phyloP scores from a whole-genome alignment of 208 protist genomes.

The Crithidia fasciculata region DNA sequence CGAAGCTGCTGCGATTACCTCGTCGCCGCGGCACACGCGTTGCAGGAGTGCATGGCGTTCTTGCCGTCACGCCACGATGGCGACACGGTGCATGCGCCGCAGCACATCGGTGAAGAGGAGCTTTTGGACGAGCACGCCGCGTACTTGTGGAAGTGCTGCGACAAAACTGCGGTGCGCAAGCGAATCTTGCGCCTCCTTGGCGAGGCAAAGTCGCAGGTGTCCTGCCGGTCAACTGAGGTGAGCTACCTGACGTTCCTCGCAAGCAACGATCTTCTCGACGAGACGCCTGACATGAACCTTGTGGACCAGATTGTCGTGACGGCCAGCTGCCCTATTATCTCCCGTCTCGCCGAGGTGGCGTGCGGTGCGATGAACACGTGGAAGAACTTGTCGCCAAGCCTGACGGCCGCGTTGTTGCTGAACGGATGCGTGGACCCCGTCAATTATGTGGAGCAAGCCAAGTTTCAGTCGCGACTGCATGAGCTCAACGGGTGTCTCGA shows the following conservation, averaged over 20 bases:
- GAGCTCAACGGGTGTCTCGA: slow-evolving; percentile 20
- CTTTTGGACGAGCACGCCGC: slow-evolving; percentile 29
- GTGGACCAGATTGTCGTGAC: slow-evolving; percentile 23
- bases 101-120: slow-evolving; percentile 55
- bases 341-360: slow-evolving; percentile 27
- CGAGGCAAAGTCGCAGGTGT: slow-evolving; percentile 23
- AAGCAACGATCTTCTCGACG: slow-evolving; percentile 19
- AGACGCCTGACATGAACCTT: slow-evolving; percentile 15
- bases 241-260: slow-evolving; percentile 28
- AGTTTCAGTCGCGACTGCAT: slow-evolving; percentile 22
- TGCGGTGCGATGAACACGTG: slow-evolving; percentile 20
- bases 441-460: slow-evolving; percentile 16
- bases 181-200: slow-evolving; percentile 26
- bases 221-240: slow-evolving; percentile 16
- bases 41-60: slow-evolving; percentile 48
- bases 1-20: slow-evolving; percentile 36
- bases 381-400: slow-evolving; percentile 17
- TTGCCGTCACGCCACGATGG: slow-evolving; percentile 23
- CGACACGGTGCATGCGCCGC: slow-evolving; percentile 25
- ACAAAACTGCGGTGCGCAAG: slow-evolving; percentile 17
- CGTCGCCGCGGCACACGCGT: slow-evolving; percentile 35
- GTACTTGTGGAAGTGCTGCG: slow-evolving; percentile 34
- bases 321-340: slow-evolving; percentile 21
- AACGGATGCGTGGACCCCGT: slow-evolving; percentile 43
- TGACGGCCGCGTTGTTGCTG: slow-evolving; percentile 29